Percentiles rank a stretch among this genome's conserved stretches.
These are phyloP conservation scores for Teratosphaeria gauchensis DNA, from an alignment of 2,329 filamentous ascomycete genomes.

Conservation along the genomic window DNA sequence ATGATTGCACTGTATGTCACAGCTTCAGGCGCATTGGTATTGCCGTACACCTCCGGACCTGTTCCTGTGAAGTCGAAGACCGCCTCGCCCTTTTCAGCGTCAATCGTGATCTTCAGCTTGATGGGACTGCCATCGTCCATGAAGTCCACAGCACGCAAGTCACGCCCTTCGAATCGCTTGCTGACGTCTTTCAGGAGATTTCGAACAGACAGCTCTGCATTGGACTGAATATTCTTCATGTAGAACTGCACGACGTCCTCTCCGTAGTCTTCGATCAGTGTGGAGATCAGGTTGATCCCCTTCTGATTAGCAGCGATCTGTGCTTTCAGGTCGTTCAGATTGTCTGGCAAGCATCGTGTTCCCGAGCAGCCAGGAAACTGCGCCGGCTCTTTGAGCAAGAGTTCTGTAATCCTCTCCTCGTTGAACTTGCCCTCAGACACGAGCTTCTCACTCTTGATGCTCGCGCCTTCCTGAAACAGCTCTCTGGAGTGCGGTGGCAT, in stretches of 20 bases:
- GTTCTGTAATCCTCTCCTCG: slow-evolving; percentile 61
- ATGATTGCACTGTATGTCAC: slow-evolving; percentile 79
- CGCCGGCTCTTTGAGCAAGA: slow-evolving; percentile 61
- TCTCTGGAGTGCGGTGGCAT: slow-evolving; percentile 69
- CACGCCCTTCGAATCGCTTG: slow-evolving; percentile 56
- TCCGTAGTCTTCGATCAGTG: slow-evolving; percentile 67
- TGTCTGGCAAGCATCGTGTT: slow-evolving; percentile 70
- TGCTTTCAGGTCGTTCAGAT: slow-evolving; percentile 77
- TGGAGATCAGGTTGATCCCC: slow-evolving; percentile 67
- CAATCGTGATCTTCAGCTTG: slow-evolving; percentile 62
- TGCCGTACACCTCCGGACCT: slow-evolving; percentile 56
- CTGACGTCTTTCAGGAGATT: slow-evolving; percentile 63
- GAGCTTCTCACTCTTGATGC: slow-evolving; percentile 53
- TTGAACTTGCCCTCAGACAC: slow-evolving; percentile 70
- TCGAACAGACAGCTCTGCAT: slow-evolving; percentile 67
- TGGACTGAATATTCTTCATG: slow-evolving; percentile 73
- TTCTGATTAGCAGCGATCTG: slow-evolving; percentile 82
- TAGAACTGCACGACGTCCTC: slow-evolving; percentile 71
- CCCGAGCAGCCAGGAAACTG: slow-evolving; percentile 67
- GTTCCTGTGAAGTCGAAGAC: slow-evolving; percentile 72
- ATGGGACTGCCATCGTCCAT: slow-evolving; percentile 85
- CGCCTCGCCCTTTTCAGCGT: slow-evolving; percentile 63
- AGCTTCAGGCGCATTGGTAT: slow-evolving; percentile 72
- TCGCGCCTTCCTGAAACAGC: slow-evolving; percentile 47
- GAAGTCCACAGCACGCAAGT: slow-evolving; percentile 67